These are phyloP conservation scores for Graphilbum fragrans DNA, from an alignment of 2,329 filamentous ascomycete species.

Conservation along the genomic window DNA sequence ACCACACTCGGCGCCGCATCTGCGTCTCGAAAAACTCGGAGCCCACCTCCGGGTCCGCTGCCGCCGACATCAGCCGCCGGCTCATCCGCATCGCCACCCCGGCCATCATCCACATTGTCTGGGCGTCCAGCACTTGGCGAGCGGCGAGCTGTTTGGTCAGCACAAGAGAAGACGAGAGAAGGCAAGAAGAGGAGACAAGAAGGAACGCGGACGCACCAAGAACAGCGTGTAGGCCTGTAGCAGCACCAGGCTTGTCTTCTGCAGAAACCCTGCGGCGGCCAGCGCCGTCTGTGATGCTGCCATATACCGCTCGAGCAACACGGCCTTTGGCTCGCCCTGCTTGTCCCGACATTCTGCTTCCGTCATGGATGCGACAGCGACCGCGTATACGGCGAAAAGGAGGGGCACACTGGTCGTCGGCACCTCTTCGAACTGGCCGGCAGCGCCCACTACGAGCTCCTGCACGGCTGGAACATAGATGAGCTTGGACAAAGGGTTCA, in stretches of 20 bases:
- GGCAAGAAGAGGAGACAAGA: conserved; percentile 2
- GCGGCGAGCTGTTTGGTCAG: conserved; percentile 9
- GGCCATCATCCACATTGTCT: conserved; percentile 46
- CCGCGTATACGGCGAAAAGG: conserved; percentile 42
- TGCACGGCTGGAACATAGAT: conserved; percentile 35
- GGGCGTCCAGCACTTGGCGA: conserved; percentile 27
- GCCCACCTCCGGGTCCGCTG: conserved; percentile 34
- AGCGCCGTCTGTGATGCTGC: conserved; percentile 40
- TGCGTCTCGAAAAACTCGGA: conserved; percentile 44
- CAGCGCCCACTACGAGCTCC: conserved; percentile 11
- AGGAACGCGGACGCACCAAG: conserved; percentile 16
- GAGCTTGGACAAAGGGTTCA: conserved; percentile 39
- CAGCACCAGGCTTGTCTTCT: conserved; percentile 39
- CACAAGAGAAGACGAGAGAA: not conserved
- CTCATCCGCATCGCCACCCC: conserved; percentile 40
- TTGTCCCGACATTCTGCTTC: conserved; percentile 26
- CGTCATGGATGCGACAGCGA: conserved; percentile 38
- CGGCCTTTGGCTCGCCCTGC: not conserved
- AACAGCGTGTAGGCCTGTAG: conserved; percentile 47
- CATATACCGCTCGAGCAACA: conserved; percentile 20
- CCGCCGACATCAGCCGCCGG: conserved; percentile 25
- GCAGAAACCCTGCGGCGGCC: conserved; percentile 43
- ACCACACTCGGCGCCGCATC: conserved; percentile 47
- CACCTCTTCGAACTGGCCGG: conserved; percentile 2
- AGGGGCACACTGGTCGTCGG: conserved; percentile 10